Evolutionary conservation across 805 yeast species (phyloP), one percentile per base, ranked within the genome.

Genomic region (Scheffersomyces coipomensis): DNA sequence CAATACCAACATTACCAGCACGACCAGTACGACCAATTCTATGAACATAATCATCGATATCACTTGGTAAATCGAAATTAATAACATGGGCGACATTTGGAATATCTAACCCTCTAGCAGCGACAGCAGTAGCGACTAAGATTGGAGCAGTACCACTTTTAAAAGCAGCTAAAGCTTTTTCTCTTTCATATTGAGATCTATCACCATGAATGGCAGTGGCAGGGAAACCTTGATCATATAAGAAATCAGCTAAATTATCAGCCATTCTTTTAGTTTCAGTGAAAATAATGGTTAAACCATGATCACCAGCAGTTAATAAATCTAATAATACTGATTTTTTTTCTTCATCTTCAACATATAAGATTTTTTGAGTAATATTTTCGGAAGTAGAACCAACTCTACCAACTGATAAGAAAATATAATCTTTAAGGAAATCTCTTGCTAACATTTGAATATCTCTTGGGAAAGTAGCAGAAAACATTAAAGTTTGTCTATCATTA

Each of bases 21-120:
- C 99, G 93, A 73, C 99, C 99, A 61, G 99, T 93, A 83, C 99
- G 91, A 81, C 99, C 99, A 64, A 93, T 93, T 76, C 99, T 87
- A 76, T 93, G 99, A 44, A 93, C 99, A 64, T 93, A 93, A 71
- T 93, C 99, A 68, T 93, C 99, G 59, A 93, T 86, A 68, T 93
- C 98, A 62, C 85, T 75, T 66, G 99, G 99, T 66, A 93, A 77
- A 65, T 93, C 99, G 67, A 85, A 93, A 80, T 93, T 93, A 71
- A 93, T 85, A 60, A 93, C 99, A 64, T 91, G 98, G 35, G 95
- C 85, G 55, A 93, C 99, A 65, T 93, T 93, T 66, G 99, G 98
- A 77, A 93, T 93, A 80, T 93, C 99, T 70, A 93, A 81, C 78
- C 99, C 99, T 84, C 99, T 88, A 44, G 98, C 98, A 52, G 99